phyloP scores from a whole-genome alignment of 1,284 basidiomycete genomes.

The Cerioporus squamosus region DNA sequence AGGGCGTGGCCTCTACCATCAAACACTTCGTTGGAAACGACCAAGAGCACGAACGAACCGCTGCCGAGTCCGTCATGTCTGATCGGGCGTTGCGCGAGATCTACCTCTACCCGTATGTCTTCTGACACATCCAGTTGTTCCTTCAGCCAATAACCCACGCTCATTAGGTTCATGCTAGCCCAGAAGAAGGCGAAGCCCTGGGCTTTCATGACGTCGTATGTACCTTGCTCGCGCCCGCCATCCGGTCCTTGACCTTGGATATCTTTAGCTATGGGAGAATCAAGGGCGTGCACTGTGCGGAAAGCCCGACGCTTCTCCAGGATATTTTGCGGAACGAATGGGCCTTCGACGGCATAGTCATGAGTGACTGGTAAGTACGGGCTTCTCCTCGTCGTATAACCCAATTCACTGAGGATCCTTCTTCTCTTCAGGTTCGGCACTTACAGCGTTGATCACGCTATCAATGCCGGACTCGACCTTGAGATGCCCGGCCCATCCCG shows the following conservation, averaged over 20 bases:
- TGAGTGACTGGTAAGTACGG: constrained; percentile 65
- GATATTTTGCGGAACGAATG: constrained; percentile 70
- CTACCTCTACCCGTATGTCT: constrained; percentile 67
- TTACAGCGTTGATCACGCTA: constrained; percentile 58
- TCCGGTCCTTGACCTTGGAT: constrained; percentile 6
- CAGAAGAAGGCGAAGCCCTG: constrained; percentile 63
- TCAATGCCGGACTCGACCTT: constrained; percentile 71
- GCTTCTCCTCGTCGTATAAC: background rate
- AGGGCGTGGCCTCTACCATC: constrained; percentile 63
- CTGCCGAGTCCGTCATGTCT: constrained; percentile 64
- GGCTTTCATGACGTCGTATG: constrained; percentile 67
- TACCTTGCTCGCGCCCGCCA: background rate
- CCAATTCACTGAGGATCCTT: background rate
- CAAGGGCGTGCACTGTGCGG: constrained; percentile 65
- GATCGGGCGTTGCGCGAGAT: constrained; percentile 70
- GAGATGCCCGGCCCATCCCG: constrained; percentile 73
- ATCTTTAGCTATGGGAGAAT: constrained; percentile 63
- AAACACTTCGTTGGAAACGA: constrained; percentile 62
- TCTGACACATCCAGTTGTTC: constrained; percentile 1
- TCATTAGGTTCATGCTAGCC: constrained; percentile 62
- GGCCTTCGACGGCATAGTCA: constrained; percentile 66
- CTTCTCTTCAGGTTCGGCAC: constrained; percentile 56
- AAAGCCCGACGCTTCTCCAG: constrained; percentile 56
- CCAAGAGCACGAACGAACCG: constrained; percentile 68
- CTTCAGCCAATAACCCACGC: background rate